Percentiles rank a stretch among this genome's conserved stretches.
Evolutionary conservation across 306 rosid genomes (phyloP).

Genomic region (Elaeagnus macrophylla): DNA sequence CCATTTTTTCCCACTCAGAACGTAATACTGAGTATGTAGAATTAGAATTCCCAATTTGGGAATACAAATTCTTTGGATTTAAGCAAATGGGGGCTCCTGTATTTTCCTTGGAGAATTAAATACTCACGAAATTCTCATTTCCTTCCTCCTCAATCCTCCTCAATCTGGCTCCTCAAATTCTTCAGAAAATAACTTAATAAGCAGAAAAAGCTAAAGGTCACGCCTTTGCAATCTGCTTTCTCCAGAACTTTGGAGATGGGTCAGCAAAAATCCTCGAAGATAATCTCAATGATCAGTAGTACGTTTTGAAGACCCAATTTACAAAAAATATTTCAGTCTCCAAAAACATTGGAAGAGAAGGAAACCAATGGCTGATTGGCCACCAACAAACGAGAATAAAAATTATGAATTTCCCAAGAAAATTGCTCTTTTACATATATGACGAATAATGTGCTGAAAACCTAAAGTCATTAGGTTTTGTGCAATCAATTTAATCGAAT

Average conservation of each 20-base stretch:
- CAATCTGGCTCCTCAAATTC: conserved; percentile 15
- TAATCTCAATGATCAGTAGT: not conserved
- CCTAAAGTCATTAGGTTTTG: not conserved
- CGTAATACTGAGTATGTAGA: not conserved
- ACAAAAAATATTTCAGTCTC: not conserved
- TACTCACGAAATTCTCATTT: conserved; percentile 13
- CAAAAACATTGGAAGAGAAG: not conserved
- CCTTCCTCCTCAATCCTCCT: conserved; percentile 9
- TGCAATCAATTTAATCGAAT: not conserved
- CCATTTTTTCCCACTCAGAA: conserved; percentile 44
- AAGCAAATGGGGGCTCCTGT: conserved; percentile 24
- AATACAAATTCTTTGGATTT: conserved; percentile 9
- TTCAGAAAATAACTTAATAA: not conserved
- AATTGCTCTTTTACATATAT: not conserved
- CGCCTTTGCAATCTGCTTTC: not conserved
- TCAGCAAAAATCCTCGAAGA: not conserved
- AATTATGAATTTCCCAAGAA: not conserved
- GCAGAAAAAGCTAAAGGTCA: conserved; percentile 2
- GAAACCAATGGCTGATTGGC: not conserved
- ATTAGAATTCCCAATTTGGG: conserved; percentile 10
- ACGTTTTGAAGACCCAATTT: not conserved
- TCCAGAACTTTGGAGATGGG: not conserved
- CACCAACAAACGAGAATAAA: not conserved
- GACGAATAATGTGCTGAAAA: not conserved
- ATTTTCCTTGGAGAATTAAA: conserved; percentile 44